phyloP scores from a whole-genome alignment of 306 rosid genomes.

The Dryas alaskensis region DNA sequence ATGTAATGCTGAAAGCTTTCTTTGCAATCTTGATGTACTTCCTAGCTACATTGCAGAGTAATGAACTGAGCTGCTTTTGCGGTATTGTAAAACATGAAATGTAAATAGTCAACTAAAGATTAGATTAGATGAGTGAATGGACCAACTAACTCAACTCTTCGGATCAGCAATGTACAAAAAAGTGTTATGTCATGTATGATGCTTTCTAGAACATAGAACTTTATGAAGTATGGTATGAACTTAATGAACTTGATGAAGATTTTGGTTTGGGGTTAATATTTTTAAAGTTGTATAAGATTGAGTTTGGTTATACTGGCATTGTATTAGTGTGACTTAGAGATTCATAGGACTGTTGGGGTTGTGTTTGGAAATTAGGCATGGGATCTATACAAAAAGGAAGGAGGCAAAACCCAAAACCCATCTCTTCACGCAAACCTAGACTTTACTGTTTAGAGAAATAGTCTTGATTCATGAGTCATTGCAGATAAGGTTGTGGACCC shows the following conservation, averaged over 20 bases:
- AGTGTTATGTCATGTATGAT: background rate
- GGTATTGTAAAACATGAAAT: constrained; percentile 10
- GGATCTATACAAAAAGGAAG: constrained; percentile 1
- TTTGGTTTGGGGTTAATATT: background rate
- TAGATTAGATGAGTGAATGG: constrained; percentile 19
- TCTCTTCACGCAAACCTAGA: constrained; percentile 13
- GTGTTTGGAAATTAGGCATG: background rate
- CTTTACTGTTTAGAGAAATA: constrained; percentile 15
- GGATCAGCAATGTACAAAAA: constrained; percentile 17
- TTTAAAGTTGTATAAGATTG: background rate
- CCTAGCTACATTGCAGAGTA: constrained; percentile 10
- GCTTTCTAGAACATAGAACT: background rate
- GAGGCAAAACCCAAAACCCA: background rate
- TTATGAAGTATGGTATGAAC: background rate
- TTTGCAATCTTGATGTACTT: constrained; percentile 21
- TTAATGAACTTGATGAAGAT: background rate
- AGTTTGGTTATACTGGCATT: background rate
- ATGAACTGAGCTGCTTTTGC: constrained; percentile 22
- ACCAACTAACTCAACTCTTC: background rate
- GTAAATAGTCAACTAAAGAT: constrained; percentile 21
- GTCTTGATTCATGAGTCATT: constrained; percentile 6
- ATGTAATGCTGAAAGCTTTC: constrained; percentile 16
- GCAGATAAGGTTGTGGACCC: constrained; percentile 29
- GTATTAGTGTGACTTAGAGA: background rate
- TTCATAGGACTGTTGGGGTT: background rate